Base-by-base conservation (phyloP, 768 basidiomycete genomes). In the Rubroboletus satanas region DNA sequence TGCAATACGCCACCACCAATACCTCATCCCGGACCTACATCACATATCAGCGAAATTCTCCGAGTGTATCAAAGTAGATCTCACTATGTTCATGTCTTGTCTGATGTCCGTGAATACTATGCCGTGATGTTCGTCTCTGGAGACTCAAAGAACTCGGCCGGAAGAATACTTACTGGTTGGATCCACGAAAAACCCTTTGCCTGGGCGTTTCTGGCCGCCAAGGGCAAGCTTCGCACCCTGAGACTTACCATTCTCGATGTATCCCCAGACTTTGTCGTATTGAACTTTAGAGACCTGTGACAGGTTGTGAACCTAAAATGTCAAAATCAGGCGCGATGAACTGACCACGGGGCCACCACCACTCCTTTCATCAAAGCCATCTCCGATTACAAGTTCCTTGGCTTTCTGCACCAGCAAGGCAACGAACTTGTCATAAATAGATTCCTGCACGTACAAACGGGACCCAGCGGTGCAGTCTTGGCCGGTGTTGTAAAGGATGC, bases 401-500 rank as follows among this genome's bases (percentile, higher is more conserved):
- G 87, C 84, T 67, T 86, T 87, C 21, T 75, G 72, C 12, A 87
- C 80, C 38, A 93, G 73, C 50, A 85, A 60, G 29, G 77, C 70
- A 31, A 95, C 64, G 69, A 97, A 95, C 67, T 84, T 85, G 68
- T 97, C 91, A 67, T 97, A 90, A 49, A 95, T 78, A 23, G 80
- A 79, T 50, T 93, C 88, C 66, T 98, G 93, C 21, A 93, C 92
- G 66, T 90, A 93, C 36, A 94, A 74, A 14, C 95, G 83, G 33
- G 93, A 95, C 38, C 95, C 93, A 23, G 93, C 93, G 4, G 90
- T 92, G 71, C 95, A 97, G 66, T 93, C 90, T 71, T 96, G 91
- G n/a, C 92, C 91, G 35, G 88, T 84, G 63, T 92, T 92, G 73
- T 90, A 93, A 62, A 87, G 85, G 52, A 94, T 87, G 21, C 93